Percentiles rank a stretch among this genome's conserved stretches.
phyloP scores from a whole-genome alignment of 331 rosid genomes.

The Pyrus hybrid region DNA sequence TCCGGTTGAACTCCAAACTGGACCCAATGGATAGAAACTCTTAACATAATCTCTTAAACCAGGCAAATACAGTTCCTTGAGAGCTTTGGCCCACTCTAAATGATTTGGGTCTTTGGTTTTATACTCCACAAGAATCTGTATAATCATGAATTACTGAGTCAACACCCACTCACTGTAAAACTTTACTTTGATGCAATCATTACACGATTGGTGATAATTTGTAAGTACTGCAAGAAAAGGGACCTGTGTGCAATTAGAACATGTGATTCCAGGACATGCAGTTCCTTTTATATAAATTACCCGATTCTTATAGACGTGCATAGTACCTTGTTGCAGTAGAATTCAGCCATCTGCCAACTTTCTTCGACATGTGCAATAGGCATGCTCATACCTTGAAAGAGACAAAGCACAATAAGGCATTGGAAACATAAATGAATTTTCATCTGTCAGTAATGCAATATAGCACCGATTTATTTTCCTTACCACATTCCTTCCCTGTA shows the following conservation, averaged over 20 bases:
- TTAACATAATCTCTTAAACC: slow-evolving; percentile 92
- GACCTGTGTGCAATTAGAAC: neutral
- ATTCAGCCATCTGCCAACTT: slow-evolving; percentile 99
- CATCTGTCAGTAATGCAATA: slow-evolving; percentile 1
- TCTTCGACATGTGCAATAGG: slow-evolving; percentile 97
- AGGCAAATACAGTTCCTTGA: slow-evolving; percentile 87
- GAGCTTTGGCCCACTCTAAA: slow-evolving; percentile 93
- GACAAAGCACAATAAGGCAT: slow-evolving; percentile 13
- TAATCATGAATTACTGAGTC: slow-evolving; percentile 13
- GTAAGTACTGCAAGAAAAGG: neutral
- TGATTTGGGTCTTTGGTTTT: slow-evolving; percentile 85
- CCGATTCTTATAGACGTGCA: slow-evolving; percentile 8
- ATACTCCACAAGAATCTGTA: slow-evolving; percentile 83
- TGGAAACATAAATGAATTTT: neutral
- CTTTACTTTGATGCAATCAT: neutral
- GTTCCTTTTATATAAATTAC: neutral
- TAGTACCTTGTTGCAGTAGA: slow-evolving; percentile 89
- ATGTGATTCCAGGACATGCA: neutral
- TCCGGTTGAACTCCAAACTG: slow-evolving; percentile 78
- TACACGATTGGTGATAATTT: neutral
- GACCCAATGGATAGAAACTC: slow-evolving; percentile 78
- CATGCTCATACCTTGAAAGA: slow-evolving; percentile 87
- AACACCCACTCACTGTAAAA: neutral
- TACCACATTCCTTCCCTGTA: slow-evolving; percentile 89
- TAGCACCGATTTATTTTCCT: slow-evolving; percentile 16